A percentile compares a stretch with the other conserved stretches of the same genome.
Evolutionary conservation across 2,329 filamentous ascomycete species (phyloP).

Genomic region (Aspergillus phoenicis): DNA sequence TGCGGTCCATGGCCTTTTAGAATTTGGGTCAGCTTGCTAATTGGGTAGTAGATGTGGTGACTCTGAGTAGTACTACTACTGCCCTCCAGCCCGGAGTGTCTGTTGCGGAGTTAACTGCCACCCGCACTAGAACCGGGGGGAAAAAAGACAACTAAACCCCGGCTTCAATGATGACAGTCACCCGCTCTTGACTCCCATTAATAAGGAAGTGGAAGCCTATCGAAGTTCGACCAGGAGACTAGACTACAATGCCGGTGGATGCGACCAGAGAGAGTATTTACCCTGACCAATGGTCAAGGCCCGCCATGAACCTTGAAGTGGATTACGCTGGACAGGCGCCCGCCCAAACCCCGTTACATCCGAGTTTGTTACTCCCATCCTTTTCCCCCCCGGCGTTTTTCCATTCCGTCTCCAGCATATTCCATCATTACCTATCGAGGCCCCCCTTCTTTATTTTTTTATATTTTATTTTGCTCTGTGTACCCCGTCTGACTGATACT

Average conservation of each 20-base stretch:
- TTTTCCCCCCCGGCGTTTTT: slow-evolving; percentile 4
- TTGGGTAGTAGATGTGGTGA: no score
- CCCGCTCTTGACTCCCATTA: background rate
- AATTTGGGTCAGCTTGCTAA: no score
- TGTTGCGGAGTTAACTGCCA: slow-evolving; percentile 8
- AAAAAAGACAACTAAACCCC: background rate
- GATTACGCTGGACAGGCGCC: slow-evolving; percentile 6
- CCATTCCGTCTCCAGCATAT: background rate
- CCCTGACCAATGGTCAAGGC: background rate
- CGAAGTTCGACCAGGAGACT: slow-evolving; percentile 10
- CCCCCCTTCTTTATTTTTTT: background rate
- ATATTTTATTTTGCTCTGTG: background rate
- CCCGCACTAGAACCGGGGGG: background rate
- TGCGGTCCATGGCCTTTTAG: no score
- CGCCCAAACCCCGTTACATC: slow-evolving; percentile 34
- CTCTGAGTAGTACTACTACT: no score
- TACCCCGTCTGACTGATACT: background rate
- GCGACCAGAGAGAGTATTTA: background rate
- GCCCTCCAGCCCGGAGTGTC: background rate
- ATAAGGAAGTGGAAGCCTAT: slow-evolving; percentile 12
- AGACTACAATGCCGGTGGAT: background rate
- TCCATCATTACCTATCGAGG: background rate
- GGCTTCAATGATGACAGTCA: background rate
- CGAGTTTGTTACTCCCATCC: slow-evolving; percentile 18
- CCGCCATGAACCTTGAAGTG: background rate